Base-by-base conservation (phyloP, 1,284 basidiomycete species). In the Ustilago cynodontis region DNA sequence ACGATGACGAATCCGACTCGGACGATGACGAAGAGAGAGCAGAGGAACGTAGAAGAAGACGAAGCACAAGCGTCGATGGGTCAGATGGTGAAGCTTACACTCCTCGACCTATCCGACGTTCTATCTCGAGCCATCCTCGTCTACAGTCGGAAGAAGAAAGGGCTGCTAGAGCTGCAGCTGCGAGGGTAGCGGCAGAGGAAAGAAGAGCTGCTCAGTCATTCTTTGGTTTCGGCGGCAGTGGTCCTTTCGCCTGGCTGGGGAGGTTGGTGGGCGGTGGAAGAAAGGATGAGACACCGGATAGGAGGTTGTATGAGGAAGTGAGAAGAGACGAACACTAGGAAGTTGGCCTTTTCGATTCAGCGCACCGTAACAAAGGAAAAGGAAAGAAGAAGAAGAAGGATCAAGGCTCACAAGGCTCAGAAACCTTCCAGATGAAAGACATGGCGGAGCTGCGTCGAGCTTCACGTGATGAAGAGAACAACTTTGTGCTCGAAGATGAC, bases 111-210 rank as follows among this genome's bases (percentile, higher is more conserved):
- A 69, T 82, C 47, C 71, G 78, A 13, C 65, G 68, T 24, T 68
- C 80, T 29, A 82, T 71, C 59, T 63, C 63, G 43, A 78, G 80
- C 58, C 87, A 90, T 88, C 90, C 81, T 83, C 87, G 88, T 77
- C 89, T 92, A 85, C 91, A 91, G 86, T 88, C 88, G 65, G 83
- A 91, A 49, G 92, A 93, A 78, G 91, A 93, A 70, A 90, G 91
- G 71, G 92, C 92, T 0, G 92, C 93, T 73, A 88, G 82, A 24
- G 83, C 84, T 1, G 77, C 71, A 18, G 84, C 83, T 22, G 72
- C 78, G 1, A 67, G 71, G 1, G 77, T 81, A 2, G 78, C 78
- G 0, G 71, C 74, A 0, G 77, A 77, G 24, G 73, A 82, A 18
- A 62, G 94, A 0, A 90, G 92, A 80, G 92, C 93, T 71, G 66